Evolutionary conservation across 208 protist species (phyloP), one percentile per base, ranked within the genome.

Genomic region (Tetramitus jugosus): DNA sequence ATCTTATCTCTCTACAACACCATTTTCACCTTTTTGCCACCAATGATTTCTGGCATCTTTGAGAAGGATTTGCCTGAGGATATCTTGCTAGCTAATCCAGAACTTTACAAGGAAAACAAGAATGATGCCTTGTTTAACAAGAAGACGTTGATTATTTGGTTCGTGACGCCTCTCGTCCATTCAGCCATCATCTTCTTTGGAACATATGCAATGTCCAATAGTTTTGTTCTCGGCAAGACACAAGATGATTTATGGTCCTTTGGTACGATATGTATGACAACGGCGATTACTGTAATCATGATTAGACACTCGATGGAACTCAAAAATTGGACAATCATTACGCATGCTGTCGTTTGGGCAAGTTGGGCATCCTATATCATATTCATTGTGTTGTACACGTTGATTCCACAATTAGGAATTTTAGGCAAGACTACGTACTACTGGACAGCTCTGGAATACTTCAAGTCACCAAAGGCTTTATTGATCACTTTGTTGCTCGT

Each of bases 21-120:
- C 26, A 74, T 90, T 20, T 86, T 94, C 61, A 94, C 91, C 3
- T 90, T 88, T 45, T 85, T 94, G 45, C 89, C 89, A 53, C 91
- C 92, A 23, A 90, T 94, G 46, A 89, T 94, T 65, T 87, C 90
- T 84, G 92, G 91, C 1, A 93, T 95, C 46, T 94, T 94, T 80
- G 92, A 95, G 26, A 92, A 92, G 87, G 92, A 95, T 79, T 80
- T 95, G n/a, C 79, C 84, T 6, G 88, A 92, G 74, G 89, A 85
- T 4, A 86, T 81, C 23, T 61, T 94, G 14, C 39, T 74, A 23
- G 0, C 10, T 43, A 20, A 53, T 74, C 67, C 67, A 53, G 67
- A 49, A 26, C 7, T 74, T 33, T 74, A 74, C 37, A 1, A 4
- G 2, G 20, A n/a, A 14, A 13, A 53, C 1, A 53, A 35, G 13